Percentiles rank a stretch among this genome's conserved stretches.
phyloP scores from a whole-genome alignment of 106 monocot species.

The Dendrobium catenatum region DNA sequence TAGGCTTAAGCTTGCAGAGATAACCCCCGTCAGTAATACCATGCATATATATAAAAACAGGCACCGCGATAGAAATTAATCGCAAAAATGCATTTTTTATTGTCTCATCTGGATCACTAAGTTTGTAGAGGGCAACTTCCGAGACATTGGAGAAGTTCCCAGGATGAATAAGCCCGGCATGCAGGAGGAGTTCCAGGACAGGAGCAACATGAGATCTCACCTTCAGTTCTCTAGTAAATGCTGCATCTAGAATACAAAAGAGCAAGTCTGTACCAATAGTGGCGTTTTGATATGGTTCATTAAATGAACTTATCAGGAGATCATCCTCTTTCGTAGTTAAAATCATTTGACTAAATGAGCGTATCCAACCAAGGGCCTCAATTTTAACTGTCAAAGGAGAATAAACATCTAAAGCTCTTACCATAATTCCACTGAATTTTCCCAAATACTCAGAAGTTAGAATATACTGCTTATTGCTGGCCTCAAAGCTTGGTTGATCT shows the following conservation, averaged over 20 bases:
- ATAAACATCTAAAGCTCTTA: slow-evolving; percentile 42
- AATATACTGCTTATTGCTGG: slow-evolving; percentile 7
- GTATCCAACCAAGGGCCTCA: slow-evolving; percentile 68
- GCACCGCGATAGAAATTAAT: slow-evolving; percentile 54
- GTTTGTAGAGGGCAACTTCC: slow-evolving; percentile 61
- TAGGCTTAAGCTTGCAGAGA: slow-evolving; percentile 16
- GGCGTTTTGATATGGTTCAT: slow-evolving; percentile 20
- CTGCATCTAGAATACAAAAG: slow-evolving; percentile 50
- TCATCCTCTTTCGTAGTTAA: slow-evolving; percentile 18
- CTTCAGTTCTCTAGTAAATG: slow-evolving; percentile 71
- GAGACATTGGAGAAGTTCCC: slow-evolving; percentile 38
- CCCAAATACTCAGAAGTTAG: slow-evolving; percentile 34
- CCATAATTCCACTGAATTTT: slow-evolving; percentile 38
- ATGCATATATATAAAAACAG: slow-evolving; percentile 39
- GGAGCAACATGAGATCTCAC: slow-evolving; percentile 62
- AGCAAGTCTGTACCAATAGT: slow-evolving; percentile 41
- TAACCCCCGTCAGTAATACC: slow-evolving; percentile 35
- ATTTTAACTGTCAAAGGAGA: slow-evolving; percentile 58
- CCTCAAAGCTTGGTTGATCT: slow-evolving; percentile 8
- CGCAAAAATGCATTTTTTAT: slow-evolving; percentile 52
- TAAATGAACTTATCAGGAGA: slow-evolving; percentile 5
- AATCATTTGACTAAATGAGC: slow-evolving; percentile 26
- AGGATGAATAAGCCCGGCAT: slow-evolving; percentile 55
- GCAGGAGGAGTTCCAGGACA: slow-evolving; percentile 59
- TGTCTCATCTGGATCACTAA: slow-evolving; percentile 65